Evolutionary conservation across 805 yeast species (phyloP), one percentile per base, ranked within the genome.

Genomic region (Nakazawaea ishiwadae): DNA sequence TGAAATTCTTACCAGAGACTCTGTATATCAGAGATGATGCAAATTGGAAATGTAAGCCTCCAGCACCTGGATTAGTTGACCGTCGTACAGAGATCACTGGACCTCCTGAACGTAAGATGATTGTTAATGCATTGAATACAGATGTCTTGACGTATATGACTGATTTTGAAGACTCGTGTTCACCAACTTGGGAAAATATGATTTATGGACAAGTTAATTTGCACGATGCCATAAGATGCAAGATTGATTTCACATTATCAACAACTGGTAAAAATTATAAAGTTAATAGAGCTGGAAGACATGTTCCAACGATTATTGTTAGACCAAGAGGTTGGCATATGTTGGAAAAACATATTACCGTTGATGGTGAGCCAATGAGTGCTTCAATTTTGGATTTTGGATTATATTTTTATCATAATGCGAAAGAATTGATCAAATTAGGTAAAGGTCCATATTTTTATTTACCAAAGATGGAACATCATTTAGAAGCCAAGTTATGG

Each of bases 301-400:
- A 80, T 55, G 69, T 81, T 39, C 91, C 91, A 47, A 84, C 89
- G 33, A 65, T 84, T 59, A 81, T 84, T 59, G 89, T 84, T 43
- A 77, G 95, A 68, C 95, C 95, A 56, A 75, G 95, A 68, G 93
- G 95, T 38, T 84, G 91, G 90, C 95, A 84, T 60, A 72, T 84
- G 75, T 79, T 69, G 27, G 95, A 84, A 58, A 72, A 74, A 59
- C 95, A 84, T 56, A 68, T 84, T 36, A 54, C 70, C 38, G 76
- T 84, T 44, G 90, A 82, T 56, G 84, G 81, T 44, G 86, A 81
- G 61, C 88, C 90, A 39, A 78, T 84, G 35, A 71, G 82, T 45
- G 93, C 87, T 21, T 85, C 89, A 27, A 70, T 84, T 45, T 73
- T 84, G 59, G 95, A 84, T 66, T 84, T 84, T 58, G 91, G 88